Evolutionary conservation across 2,329 filamentous ascomycete genomes (phyloP), one percentile per base, ranked within the genome.

Genomic region (Diaporthe sp.): DNA sequence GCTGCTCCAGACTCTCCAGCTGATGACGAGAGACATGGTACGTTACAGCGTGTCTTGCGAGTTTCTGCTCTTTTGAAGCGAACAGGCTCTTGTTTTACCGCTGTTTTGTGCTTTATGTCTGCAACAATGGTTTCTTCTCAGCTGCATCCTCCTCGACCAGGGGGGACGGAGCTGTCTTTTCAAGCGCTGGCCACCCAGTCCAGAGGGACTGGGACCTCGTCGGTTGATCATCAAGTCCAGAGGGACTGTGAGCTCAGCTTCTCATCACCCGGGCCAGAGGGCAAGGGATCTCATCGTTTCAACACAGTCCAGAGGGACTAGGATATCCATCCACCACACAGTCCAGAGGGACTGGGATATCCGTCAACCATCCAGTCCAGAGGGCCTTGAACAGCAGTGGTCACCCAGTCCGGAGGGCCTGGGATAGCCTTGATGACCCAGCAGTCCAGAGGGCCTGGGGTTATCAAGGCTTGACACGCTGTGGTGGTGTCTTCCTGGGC

Each of bases 21-120:
- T 3, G 7, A 31, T 69, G 65, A 55, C 65, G 3, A 53, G 37
- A 19, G 28, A 37, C 34, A n/a, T 69, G 49, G 65, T 69, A 69
- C 17, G 65, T 69, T 25, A 55, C 44, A 55, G 65, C 46, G 49
- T 69, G 65, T 42, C 65, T 69, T 69, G 46, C 65, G 49, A 55
- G 65, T 55, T 55, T 55, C 34, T 55, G 65, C 65, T 13, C 31
- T 42, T 55, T 17, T 42, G 39, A 44, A 39, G 59, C 59, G 34
- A 62, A 62, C n/a, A 25, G 28, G 37, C 34, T 44, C 39, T 28
- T 62, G n/a, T 19, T 28, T 22, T 42, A 37, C 49, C 15, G 49
- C 65, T 53, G 49, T 69, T 55, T 42, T 55, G 34, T 55, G 34
- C 49, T 69, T 42, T 55, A 22, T n/a, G 17, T 51, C 65, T 55